Evolutionary conservation across 495 filamentous ascomycete species (phyloP), one percentile per base, ranked within the genome.

Genomic region (Extremus antarcticus): DNA sequence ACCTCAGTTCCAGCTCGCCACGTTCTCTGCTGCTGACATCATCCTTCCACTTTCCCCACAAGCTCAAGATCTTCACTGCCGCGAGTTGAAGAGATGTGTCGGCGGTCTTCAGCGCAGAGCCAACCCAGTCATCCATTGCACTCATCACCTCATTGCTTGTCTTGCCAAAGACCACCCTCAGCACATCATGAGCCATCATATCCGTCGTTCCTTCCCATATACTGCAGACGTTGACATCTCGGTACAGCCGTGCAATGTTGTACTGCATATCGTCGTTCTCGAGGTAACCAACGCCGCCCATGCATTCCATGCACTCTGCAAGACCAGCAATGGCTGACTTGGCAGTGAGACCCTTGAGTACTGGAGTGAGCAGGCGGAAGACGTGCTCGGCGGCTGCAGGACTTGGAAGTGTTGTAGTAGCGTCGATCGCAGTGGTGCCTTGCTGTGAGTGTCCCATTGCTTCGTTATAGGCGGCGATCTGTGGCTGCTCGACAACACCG

Each of bases 121-220:
- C 25, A 2, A 78, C 59, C 56, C 73, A 68, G 39, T 63, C 65
- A 0, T 58, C 67, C 53, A 80, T 61, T n/a, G 64, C 68, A 0
- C 58, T 54, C n/a, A 80, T 59, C 0, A 73, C 63, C 45, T 68
- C 60, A 15, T 63, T 43, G 16, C 73, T 72, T 0, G 66, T 66
- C 11, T 66, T 66, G 13, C 71, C 69, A 47, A 77, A 73, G 38
- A 80, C 55, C n/a, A 78, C 77, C 1, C 78, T 67, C 40, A 85
- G 66, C 13, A 79, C 69, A 54, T 88, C 85, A 25, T 74, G 74
- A 3, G 77, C 77, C 25, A 88, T 65, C 2, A 88, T 79, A 59
- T 86, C 82, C 7, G 82, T 86, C 1, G 85, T 87, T 3, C 85
- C 85, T 64, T 88, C 85, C 82, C 85, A 87, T 17, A 87, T 87